These are phyloP conservation scores for Backusella australiensis DNA, from an alignment of 192 early-diverging fungal genomes.

Conservation along the genomic window DNA sequence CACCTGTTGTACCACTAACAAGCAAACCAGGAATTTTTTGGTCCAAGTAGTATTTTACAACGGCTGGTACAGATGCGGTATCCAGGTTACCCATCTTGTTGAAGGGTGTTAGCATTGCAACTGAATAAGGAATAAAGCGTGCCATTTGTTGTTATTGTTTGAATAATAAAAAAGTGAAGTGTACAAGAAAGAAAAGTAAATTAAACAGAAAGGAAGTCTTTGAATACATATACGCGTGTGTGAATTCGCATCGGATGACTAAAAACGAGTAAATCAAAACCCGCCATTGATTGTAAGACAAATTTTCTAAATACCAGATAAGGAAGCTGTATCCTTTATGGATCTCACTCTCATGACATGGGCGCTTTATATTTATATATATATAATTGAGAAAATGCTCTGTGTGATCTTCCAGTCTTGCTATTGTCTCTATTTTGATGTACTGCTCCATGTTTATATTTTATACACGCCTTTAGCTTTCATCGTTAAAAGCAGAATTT, in stretches of 20 bases:
- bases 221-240: neutral
- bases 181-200: neutral
- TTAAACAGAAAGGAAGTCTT: neutral
- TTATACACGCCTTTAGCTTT: too few relatives aligned
- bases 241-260: neutral
- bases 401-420: too few relatives aligned
- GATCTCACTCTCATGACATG: too few relatives aligned
- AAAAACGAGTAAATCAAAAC: neutral
- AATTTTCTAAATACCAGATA: too few relatives aligned
- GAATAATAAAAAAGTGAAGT: neutral
- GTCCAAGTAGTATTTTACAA: slow-evolving; percentile 18
- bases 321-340: too few relatives aligned
- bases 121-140: slow-evolving; percentile 18
- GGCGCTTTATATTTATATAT: too few relatives aligned
- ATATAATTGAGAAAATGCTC: too few relatives aligned
- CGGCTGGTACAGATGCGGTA: slow-evolving; percentile 4
- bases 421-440: too few relatives aligned
- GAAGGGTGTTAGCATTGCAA: slow-evolving; percentile 27
- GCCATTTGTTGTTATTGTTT: neutral
- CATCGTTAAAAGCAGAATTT: too few relatives aligned
- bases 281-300: neutral
- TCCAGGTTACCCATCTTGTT: slow-evolving; percentile 12
- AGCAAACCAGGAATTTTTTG: slow-evolving; percentile 15
- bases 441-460: too few relatives aligned
- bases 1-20: slow-evolving; percentile 22